Evolutionary conservation across 495 filamentous ascomycete genomes (phyloP), one percentile per base, ranked within the genome.

Genomic region (Lophiotrema nucula): DNA sequence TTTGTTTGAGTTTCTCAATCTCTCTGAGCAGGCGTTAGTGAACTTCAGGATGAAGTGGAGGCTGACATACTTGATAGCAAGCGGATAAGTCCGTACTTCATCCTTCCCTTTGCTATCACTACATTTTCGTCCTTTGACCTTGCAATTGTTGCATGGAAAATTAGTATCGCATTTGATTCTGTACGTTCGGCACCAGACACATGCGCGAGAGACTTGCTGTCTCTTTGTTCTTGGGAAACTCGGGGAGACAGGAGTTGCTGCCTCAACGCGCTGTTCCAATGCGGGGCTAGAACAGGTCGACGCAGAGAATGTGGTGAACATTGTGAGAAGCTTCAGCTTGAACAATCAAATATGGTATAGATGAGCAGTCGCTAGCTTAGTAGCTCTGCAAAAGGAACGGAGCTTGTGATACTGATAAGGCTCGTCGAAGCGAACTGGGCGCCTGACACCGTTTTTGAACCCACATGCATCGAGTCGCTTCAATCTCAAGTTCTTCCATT

Each of bases 101-200:
- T 47, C 42, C 21, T 48, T 60, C 23, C 49, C 57, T 24, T 46
- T 48, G 11, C 52, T 70, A 16, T 56, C 55, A 31, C 61, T 56
- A 35, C 69, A 69, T 22, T 50, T 71, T 24, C 58, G 37, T 1
- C 76, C 75, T 65, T 70, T 67, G 21, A 24, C 70, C 45, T 67
- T 53, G 52, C 77, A 79, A 57, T 80, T 79, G 16, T 53, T 59
- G 60, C 79, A 80, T 10, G 76, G 77, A 41, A 68, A 53, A 18
- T 63, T 53, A 38, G 70, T 72, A 58, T 81, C 75, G 55, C 77
- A 79, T 56, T 77, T 79, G 57, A 76, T 72, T 2, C 76, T 69
- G 49, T 77, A 72, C 5, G 71, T 53, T 8, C 77, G 74, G 45
- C 77, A 80, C 72, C 74, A 76, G 61, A 77, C 76, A 55, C 77